Evolutionary conservation across 2,329 filamentous ascomycete species (phyloP).

Genomic region (Colletotrichum sojae): DNA sequence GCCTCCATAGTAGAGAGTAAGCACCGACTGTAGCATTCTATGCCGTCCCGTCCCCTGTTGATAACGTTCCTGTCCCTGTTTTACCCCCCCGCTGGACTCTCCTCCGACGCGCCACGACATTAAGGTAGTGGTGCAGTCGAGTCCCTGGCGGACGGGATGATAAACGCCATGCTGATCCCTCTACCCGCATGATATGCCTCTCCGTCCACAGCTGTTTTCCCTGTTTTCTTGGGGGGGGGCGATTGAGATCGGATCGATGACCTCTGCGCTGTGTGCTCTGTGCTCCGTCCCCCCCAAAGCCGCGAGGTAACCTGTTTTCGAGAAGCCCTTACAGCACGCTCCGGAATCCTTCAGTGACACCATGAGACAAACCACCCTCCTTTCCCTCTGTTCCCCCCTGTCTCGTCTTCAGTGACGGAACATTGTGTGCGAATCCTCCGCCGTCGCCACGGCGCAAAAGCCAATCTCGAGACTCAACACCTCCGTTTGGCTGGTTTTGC

Average conservation of each 20-base stretch:
- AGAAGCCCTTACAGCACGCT: neutral
- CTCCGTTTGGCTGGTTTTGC: too few relatives aligned
- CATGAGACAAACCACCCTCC: neutral
- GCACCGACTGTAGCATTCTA: too few relatives aligned
- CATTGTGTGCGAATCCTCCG: too few relatives aligned
- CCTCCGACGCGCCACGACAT: too few relatives aligned
- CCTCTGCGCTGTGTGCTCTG: neutral
- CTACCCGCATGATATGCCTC: too few relatives aligned
- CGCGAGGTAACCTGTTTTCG: neutral
- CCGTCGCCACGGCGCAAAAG: too few relatives aligned
- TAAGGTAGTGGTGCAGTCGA: too few relatives aligned
- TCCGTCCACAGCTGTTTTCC: neutral
- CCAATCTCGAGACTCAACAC: too few relatives aligned
- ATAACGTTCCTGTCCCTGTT: neutral
- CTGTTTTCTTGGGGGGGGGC: constrained; percentile 8
- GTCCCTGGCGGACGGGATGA: too few relatives aligned
- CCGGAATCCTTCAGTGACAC: constrained; percentile 9
- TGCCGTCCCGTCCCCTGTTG: neutral
- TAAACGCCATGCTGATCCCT: too few relatives aligned
- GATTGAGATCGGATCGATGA: neutral
- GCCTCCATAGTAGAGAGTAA: too few relatives aligned
- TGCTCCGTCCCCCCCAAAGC: neutral
- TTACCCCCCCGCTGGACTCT: too few relatives aligned
- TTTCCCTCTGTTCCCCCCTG: neutral
- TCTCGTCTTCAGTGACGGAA: constrained; percentile 1